A percentile compares a stretch with the other conserved stretches of the same genome.
These are phyloP conservation scores for Alloascoidea hylecoeti DNA, from an alignment of 805 yeast genomes.

Conservation along the genomic window DNA sequence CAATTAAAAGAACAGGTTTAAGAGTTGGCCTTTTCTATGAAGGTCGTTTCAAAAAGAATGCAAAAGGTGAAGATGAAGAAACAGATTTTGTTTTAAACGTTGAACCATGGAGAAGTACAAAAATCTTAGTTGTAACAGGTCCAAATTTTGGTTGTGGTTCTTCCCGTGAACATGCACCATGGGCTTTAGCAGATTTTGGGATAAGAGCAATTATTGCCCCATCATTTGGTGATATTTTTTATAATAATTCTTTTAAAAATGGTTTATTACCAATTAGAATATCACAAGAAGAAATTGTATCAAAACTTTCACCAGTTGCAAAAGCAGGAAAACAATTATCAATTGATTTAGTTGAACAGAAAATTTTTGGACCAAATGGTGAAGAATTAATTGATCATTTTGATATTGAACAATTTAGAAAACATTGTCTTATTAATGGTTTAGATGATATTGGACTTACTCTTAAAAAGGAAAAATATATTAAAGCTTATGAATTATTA, in stretches of 20 bases:
- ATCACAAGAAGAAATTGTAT: conserved; percentile 60
- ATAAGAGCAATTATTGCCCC: conserved; percentile 94
- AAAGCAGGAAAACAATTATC: conserved; percentile 55
- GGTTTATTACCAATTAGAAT: conserved; percentile 88
- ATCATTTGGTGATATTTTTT: conserved; percentile 95
- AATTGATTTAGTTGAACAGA: conserved; percentile 80
- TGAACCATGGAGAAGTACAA: conserved; percentile 67
- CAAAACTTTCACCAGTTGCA: conserved; percentile 72
- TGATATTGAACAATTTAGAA: conserved; percentile 84
- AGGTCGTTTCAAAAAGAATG: conserved; percentile 60
- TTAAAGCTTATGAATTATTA: conserved; percentile 55
- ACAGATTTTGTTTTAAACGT: conserved; percentile 90
- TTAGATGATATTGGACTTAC: conserved; percentile 96
- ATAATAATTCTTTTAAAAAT: conserved; percentile 93
- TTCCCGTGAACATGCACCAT: conserved; percentile 98
- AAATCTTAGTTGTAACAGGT: conserved; percentile 83
- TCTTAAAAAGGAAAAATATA: conserved; percentile 72
- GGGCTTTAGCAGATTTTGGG: conserved; percentile 98
- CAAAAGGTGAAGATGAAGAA: conserved; percentile 43
- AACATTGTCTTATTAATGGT: conserved; percentile 89
- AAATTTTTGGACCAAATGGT: conserved; percentile 50
- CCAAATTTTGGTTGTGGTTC: conserved; percentile 99
- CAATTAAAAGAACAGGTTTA: conserved; percentile 94
- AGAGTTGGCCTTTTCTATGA: conserved; percentile 84
- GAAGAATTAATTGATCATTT: conserved; percentile 71